Conservation (phyloP, 805 yeast genomes). For the Spathaspora passalidarum region DNA sequence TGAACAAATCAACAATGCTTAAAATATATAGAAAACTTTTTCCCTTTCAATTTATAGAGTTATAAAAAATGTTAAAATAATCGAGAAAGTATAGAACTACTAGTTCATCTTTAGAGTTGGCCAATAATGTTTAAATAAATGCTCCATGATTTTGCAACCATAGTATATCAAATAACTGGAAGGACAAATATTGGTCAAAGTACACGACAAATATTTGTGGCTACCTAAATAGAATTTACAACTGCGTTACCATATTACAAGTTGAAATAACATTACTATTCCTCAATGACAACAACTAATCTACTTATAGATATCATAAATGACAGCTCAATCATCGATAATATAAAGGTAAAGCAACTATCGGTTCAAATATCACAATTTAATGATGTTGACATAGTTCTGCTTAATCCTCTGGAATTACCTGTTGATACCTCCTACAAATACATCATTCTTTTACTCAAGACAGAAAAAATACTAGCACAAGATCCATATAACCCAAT, state of each 20-base stretch:
- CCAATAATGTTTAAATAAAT: no score
- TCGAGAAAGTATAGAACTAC: no score
- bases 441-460: not conserved
- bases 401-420: not conserved
- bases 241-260: not conserved
- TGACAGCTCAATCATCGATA: slow-evolving; percentile 2
- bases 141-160: no score
- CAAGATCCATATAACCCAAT: not conserved
- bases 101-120: no score
- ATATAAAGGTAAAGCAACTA: not conserved
- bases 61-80: no score
- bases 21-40: not conserved
- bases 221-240: not conserved
- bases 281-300: not conserved
- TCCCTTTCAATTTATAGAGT: no score
- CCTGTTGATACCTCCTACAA: not conserved
- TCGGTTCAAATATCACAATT: not conserved
- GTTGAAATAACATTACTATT: no score
- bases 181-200: not conserved
- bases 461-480: slow-evolving; percentile 2
- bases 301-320: not conserved
- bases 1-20: slow-evolving; percentile 1
- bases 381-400: not conserved
- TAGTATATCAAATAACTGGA: no score
- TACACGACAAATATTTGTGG: not conserved